Base-by-base conservation (phyloP, 306 rosid genomes). In the Mimosa bimucronata region DNA sequence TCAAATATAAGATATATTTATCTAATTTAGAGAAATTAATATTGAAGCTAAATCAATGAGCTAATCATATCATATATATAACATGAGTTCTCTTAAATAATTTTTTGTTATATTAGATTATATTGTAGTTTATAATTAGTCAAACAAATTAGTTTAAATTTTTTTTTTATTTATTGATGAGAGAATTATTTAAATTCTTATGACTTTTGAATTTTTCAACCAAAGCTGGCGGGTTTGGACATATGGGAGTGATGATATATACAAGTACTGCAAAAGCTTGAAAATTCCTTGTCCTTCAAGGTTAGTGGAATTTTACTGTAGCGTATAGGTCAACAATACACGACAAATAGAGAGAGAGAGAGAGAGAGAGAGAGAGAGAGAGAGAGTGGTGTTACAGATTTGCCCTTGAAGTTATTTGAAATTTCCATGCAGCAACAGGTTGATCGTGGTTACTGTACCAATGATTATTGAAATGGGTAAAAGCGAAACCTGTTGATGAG, bases 261-360 rank as follows among this genome's bases (percentile, higher is more conserved):
- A 15, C 10, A 31, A 30, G 23, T 71, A 68, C 30, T 61, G 70
- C 62, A 18, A 64, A 75, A 78, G 87, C 82, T 85, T 77, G 68
- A 61, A 82, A 87, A 76, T 40, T 82, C 40, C 26, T 70, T 79
- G 85, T 85, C 85, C 83, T 87, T 70, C 72, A 18, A 75, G 46
- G 70, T 66, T 80, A 88, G 94, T 91, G 98, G 92, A 87, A 80
- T 76, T 85, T 75, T 23, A 86, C 87, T 89, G 83, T 94, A 79
- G 65, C 44, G 66, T n/a, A 34, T 19, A 87, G 82, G 93, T 90
- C 95, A 93, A 91, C 93, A 86, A 66, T 83, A 90, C 78, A 79
- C 81, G 89, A 94, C 7, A 64, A 15, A 61, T 26, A 25, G 67
- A 13, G 16, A 28, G 37, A 4, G 66, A 4, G n/a, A n/a, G n/a